Percentiles rank a stretch among this genome's conserved stretches.
Conservation (phyloP, 2,329 filamentous ascomycete genomes). For the Diaporthe sp. region DNA sequence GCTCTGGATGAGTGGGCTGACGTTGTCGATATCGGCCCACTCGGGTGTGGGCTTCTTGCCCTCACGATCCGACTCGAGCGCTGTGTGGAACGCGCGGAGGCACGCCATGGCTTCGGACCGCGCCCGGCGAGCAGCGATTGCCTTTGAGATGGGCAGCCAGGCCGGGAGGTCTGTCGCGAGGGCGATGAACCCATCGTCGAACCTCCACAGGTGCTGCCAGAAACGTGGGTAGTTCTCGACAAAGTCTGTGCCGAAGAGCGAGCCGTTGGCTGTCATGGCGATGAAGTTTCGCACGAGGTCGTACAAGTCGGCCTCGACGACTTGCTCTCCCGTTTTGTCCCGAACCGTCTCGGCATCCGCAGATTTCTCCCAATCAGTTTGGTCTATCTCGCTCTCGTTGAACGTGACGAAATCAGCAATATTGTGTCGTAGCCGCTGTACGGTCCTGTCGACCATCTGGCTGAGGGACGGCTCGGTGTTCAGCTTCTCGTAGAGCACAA, state of each 20-base stretch:
- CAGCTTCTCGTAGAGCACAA: conserved; percentile 47
- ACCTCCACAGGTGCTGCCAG: conserved; percentile 54
- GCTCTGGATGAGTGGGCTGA: conserved; percentile 50
- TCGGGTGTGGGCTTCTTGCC: conserved; percentile 50
- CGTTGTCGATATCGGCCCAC: conserved; percentile 56
- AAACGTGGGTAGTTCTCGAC: conserved; percentile 56
- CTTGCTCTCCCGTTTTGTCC: conserved; percentile 44
- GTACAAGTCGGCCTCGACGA: conserved; percentile 52
- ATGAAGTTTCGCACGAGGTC: conserved; percentile 54
- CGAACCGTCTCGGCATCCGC: conserved; percentile 51
- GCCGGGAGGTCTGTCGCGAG: conserved; percentile 50
- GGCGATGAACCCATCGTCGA: conserved; percentile 51
- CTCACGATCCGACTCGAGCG: conserved; percentile 51
- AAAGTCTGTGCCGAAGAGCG: conserved; percentile 57
- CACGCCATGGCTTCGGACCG: conserved; percentile 47
- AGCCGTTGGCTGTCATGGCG: conserved; percentile 51
- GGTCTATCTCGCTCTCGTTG: conserved; percentile 53
- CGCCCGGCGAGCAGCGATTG: conserved; percentile 51
- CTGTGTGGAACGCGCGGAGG: conserved; percentile 52
- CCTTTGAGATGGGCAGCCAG: conserved; percentile 51
- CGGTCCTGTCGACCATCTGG: conserved; percentile 42
- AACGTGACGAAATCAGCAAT: conserved; percentile 55
- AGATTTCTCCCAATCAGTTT: conserved; percentile 55
- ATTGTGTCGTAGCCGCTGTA: conserved; percentile 47
- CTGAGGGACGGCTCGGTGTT: conserved; percentile 46